Percentiles rank a stretch among this genome's conserved stretches.
These are phyloP conservation scores for Pseudisothecium myosuroides DNA, from an alignment of 225 moss, liverwort and hornwort species.

Conservation along the genomic window DNA sequence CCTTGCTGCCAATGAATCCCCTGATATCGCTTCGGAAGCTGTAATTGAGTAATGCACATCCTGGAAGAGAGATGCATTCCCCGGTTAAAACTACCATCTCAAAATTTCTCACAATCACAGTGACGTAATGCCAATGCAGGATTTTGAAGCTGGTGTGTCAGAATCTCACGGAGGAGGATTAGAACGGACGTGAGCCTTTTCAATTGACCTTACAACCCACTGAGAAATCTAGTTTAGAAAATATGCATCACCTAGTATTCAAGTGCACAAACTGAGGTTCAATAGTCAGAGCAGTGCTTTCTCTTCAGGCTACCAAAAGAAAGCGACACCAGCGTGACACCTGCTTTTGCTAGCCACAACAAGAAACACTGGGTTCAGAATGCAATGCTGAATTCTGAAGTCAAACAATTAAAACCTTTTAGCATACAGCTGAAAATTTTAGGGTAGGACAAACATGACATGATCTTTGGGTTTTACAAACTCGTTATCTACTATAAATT, in stretches of 20 bases:
- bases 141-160: not conserved
- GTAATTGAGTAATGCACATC: not conserved
- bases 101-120: not conserved
- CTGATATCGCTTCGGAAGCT: not conserved
- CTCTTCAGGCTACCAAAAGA: not conserved
- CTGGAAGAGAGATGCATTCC: not conserved
- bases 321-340: not conserved
- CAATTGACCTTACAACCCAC: not conserved
- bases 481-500: not conserved
- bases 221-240: not conserved
- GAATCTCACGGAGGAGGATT: not conserved
- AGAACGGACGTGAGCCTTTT: not conserved
- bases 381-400: not conserved
- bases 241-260: not conserved
- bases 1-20: not conserved
- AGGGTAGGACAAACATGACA: not conserved
- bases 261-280: not conserved
- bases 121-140: not conserved
- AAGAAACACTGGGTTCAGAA: not conserved
- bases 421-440: not conserved
- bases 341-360: not conserved
- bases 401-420: not conserved
- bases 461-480: not conserved
- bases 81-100: not conserved
- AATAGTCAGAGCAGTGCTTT: not conserved